Conservation (phyloP, 805 yeast genomes). For the Candida maris region DNA sequence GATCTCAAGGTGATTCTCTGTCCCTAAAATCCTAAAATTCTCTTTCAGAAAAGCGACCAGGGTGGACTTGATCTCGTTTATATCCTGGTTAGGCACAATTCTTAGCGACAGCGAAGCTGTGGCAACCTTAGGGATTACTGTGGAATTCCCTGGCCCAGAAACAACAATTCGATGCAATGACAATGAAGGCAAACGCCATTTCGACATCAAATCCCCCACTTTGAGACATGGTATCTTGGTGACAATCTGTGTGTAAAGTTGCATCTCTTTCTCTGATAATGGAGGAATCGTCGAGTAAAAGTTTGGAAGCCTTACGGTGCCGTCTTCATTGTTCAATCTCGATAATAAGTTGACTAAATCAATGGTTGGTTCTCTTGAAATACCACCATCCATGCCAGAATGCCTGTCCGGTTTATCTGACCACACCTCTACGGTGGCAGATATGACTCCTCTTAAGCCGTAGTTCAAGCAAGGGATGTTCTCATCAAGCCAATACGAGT, state of each 20-base stretch:
- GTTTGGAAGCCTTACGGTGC: conserved; percentile 58
- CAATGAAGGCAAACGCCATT: conserved; percentile 88
- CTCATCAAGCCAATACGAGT: conserved; percentile 93
- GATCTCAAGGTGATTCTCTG: conserved; percentile 61
- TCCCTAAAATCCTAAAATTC: conserved; percentile 46
- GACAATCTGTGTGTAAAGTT: conserved; percentile 58
- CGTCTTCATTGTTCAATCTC: conserved; percentile 54
- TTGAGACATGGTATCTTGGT: conserved; percentile 30
- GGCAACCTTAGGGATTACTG: conserved; percentile 84
- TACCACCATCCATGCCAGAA: conserved; percentile 96
- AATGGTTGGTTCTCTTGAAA: conserved; percentile 80
- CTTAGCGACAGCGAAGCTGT: conserved; percentile 76
- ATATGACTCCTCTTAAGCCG: conserved; percentile 89
- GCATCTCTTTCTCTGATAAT: conserved; percentile 53
- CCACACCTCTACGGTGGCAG: conserved; percentile 65
- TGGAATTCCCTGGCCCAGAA: conserved; percentile 85
- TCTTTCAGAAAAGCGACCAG: conserved; percentile 45
- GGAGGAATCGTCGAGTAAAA: conserved; percentile 68
- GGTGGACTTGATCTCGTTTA: conserved; percentile 50
- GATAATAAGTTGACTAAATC: conserved; percentile 75
- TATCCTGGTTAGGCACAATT: conserved; percentile 83
- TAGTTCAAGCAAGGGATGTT: conserved; percentile 86
- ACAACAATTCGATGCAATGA: conserved; percentile 82
- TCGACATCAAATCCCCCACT: conserved; percentile 58
- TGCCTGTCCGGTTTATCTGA: conserved; percentile 86